Evolutionary conservation across 306 rosid genomes (phyloP).

Genomic region (Purshia tridentata): DNA sequence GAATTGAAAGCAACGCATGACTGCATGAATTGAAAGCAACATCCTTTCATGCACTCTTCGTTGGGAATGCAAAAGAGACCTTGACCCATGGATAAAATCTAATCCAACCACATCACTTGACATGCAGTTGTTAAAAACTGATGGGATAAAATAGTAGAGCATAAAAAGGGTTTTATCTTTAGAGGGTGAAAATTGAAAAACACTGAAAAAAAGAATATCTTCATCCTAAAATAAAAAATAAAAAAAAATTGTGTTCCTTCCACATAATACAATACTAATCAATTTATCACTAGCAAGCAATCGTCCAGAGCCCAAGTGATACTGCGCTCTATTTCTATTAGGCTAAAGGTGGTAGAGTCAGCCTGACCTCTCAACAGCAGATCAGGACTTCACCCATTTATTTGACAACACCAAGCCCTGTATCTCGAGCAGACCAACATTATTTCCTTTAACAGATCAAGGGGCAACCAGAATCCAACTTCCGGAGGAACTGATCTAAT

Average conservation of each 20-base stretch:
- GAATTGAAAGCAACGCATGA: too few relatives aligned
- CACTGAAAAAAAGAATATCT: neutral
- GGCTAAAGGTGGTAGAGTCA: neutral
- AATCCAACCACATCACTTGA: neutral
- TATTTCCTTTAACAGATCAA: neutral
- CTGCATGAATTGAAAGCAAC: too few relatives aligned
- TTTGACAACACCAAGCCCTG: neutral
- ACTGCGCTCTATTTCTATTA: neutral
- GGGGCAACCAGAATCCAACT: neutral
- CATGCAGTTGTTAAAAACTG: constrained; percentile 4
- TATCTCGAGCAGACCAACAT: constrained; percentile 5
- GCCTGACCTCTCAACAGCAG: constrained; percentile 2
- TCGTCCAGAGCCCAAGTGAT: neutral
- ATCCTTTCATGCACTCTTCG: neutral
- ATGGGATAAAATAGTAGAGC: neutral
- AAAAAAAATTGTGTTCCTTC: neutral
- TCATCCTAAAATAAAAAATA: neutral
- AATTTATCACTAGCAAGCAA: neutral
- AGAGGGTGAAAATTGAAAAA: neutral
- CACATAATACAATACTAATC: neutral
- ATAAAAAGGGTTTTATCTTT: neutral
- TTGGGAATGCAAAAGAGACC: neutral
- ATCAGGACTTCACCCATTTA: neutral
- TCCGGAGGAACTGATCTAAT: constrained; percentile 3
- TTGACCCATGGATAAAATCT: neutral